Conservation (phyloP, 2,329 filamentous ascomycete genomes). For the Aspergillus puulaauensis region DNA sequence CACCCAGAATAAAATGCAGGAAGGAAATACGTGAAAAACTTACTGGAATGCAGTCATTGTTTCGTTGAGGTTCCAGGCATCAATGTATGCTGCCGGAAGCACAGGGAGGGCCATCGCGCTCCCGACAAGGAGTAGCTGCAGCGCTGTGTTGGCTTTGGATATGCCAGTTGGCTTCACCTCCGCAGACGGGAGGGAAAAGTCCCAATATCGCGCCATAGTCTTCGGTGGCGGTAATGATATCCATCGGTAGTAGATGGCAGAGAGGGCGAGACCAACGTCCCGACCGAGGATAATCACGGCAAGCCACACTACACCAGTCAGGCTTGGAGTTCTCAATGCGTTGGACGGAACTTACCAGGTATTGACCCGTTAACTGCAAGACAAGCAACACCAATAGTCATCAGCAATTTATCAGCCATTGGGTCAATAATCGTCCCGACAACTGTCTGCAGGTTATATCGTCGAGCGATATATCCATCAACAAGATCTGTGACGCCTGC, state of each 20-base stretch:
- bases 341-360: constrained; percentile 58
- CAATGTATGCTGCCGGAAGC: constrained; percentile 57
- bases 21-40: constrained; percentile 21
- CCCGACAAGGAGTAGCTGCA: constrained; percentile 85
- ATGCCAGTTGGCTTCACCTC: constrained; percentile 47
- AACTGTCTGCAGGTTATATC: constrained; percentile 85
- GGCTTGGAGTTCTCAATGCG: background rate
- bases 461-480: constrained; percentile 89
- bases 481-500: constrained; percentile 88
- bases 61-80: constrained; percentile 58
- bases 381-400: constrained; percentile 88
- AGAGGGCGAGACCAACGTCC: constrained; percentile 77
- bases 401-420: constrained; percentile 93
- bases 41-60: constrained; percentile 54
- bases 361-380: constrained; percentile 79
- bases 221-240: constrained; percentile 92
- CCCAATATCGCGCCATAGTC: constrained; percentile 91
- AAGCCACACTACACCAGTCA: constrained; percentile 65
- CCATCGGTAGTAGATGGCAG: constrained; percentile 93
- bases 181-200: constrained; percentile 75
- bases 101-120: constrained; percentile 79
- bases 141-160: constrained; percentile 77
- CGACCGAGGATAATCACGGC: constrained; percentile 87
- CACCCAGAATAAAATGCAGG: background rate
- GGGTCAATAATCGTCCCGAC: constrained; percentile 94